Base-by-base conservation (phyloP, 1,284 basidiomycete species). In the Trichosporon sp. region DNA sequence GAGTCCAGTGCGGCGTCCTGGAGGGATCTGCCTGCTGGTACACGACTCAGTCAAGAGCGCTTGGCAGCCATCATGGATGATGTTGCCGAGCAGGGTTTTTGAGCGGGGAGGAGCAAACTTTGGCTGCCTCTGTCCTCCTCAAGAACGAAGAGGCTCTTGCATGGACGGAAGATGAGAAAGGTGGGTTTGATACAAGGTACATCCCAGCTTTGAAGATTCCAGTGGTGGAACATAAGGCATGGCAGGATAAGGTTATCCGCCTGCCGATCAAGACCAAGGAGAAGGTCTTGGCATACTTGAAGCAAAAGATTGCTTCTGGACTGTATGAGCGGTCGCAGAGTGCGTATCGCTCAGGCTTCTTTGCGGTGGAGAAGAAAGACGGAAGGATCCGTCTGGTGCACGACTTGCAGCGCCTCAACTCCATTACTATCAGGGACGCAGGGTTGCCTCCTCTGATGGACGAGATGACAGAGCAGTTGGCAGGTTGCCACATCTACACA, bases 331-430 rank as follows among this genome's bases (percentile, higher is more conserved):
- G 57, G 14, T 62, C 61, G 1, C 61, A 62, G n/a, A 49, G 56
- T 2, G 23, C 56, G 4, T 62, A 62, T 32, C 13, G 56, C 2
- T 62, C 61, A 1, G 56, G 44, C n/a, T 62, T 40, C 60, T 65
- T 65, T 36, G 33, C 60, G 13, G 64, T 62, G 16, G 60, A 65
- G 33, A 65, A 65, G 57, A 62, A 62, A 40, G 64, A 59, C 27
- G 64, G 64, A 8, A 10, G 60, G 27, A 59, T 65, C 10, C 60
- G 64, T 19, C 21, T 65, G 7, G 64, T 65, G 14, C 64, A 65
- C 56, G 60, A 65, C 49, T 29, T 65, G 31, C 64, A 65, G 60
- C 58, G 49, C 23, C 54, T 65, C 9, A 65, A 65, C 46, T 27
- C 27, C 13, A 19, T 58, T 46, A 65, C 64, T 14, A 27, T 65